Conservation (phyloP, 768 basidiomycete species). For the Leccinum aurantiacum region DNA sequence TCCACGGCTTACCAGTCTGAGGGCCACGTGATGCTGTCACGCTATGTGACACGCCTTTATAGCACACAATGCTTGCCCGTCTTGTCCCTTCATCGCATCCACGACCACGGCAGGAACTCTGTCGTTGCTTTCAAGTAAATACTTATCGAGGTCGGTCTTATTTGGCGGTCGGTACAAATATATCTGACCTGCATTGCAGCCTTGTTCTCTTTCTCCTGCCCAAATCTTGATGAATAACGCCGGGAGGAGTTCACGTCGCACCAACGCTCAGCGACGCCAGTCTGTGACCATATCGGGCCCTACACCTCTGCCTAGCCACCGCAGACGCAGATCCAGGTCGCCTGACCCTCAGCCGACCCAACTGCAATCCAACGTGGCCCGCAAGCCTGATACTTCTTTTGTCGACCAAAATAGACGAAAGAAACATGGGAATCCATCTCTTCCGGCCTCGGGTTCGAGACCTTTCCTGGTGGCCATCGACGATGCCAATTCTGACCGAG, state of each 20-base stretch:
- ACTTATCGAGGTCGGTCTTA: constrained; percentile 9
- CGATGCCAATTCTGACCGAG: constrained; percentile 29
- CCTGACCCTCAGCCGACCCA: constrained; percentile 30
- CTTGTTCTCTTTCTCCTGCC: background rate
- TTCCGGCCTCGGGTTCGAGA: constrained; percentile 18
- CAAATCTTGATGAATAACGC: constrained; percentile 23
- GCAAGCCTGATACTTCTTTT: constrained; percentile 25
- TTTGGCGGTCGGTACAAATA: background rate
- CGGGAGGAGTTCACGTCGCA: constrained; percentile 28
- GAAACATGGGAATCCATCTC: constrained; percentile 21
- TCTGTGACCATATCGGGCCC: constrained; percentile 18
- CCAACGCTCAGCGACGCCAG: constrained; percentile 26
- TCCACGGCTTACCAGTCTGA: too few species aligned
- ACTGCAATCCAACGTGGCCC: constrained; percentile 10
- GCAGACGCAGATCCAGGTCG: constrained; percentile 37
- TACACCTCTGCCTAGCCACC: constrained; percentile 18
- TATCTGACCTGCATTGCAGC: constrained; percentile 3
- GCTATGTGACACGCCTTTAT: constrained; percentile 12
- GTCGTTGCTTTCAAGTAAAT: background rate
- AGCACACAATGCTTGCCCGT: constrained; percentile 1
- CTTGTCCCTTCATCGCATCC: constrained; percentile 10
- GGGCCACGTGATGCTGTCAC: constrained; percentile 17
- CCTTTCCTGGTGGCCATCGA: constrained; percentile 31
- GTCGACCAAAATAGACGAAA: constrained; percentile 32
- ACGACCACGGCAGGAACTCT: constrained; percentile 5